Base-by-base conservation (phyloP, 192 early-diverging fungal genomes). In the Obelidium mucronatum region DNA sequence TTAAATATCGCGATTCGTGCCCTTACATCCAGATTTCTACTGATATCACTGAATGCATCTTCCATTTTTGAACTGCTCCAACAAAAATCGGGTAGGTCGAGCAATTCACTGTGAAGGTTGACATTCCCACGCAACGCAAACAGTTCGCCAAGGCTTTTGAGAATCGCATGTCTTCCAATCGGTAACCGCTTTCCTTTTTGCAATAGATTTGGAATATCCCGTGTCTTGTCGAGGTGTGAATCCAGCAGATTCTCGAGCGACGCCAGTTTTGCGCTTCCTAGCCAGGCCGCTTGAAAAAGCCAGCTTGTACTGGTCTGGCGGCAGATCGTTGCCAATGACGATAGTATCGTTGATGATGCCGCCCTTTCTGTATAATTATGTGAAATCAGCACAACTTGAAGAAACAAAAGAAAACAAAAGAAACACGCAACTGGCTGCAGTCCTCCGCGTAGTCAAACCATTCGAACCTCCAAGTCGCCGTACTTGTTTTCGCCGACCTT, bases 51-150 rank as follows among this genome's bases (percentile, higher is more conserved):
- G 78, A 90, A 90, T 39, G 60, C 81, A 5, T 80, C 74, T 71
- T 89, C 89, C 80, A 90, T 85, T 55, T 77, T 42, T 26, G 73
- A 44, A 39, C 71, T 83, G 15, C 75, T 70, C 89, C 89, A 90
- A 72, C 83, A 89, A 66, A 90, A 90, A 30, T 90, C 89, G 42
- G 89, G 89, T 5, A 80, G 77, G 64, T 90, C 89, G 31, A 90
- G 71, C 28, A 90, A 77, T 69, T 90, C 89, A n/a, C 75, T 61
- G 76, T 87, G 81, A 36, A 90, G 75, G 74, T 90, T 90, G 0
- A 89, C 79, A 40, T 82, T 75, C 1, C 81, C 81, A 40, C 89
- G 83, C n/a, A 90, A 78, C 19, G 39, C 44, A 59, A 83, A 83
- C 24, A 90, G 73, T 60, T 85, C 83, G 28, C 88, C 89, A 15